Evolutionary conservation across 352 stramenopile species (phyloP), one percentile per base, ranked within the genome.

Genomic region (Phytophthora sp.): DNA sequence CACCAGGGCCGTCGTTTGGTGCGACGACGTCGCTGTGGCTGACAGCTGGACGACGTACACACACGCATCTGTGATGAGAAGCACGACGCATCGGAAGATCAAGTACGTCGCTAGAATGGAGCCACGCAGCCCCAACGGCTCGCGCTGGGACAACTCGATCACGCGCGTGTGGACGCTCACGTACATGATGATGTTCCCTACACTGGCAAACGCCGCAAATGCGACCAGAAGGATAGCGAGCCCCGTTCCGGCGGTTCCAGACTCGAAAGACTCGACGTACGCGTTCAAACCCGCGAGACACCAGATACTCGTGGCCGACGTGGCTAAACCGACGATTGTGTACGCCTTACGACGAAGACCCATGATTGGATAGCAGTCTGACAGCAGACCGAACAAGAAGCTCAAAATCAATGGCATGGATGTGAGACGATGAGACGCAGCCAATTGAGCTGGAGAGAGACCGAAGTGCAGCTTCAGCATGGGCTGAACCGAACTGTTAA

Each of bases 301-400:
- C 62, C 38, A 84, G 20, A 58, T 74, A 62, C 70, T 71, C 2
- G 67, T 20, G 4, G 67, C 68, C 2, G 77, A 73, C 1, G 67
- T 55, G 12, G 49, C 41, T 35, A 82, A 53, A 0, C 89, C 89
- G n/a, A 91, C 35, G 4, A 91, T 60, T 49, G 91, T 84, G 64
- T 97, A 97, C 23, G 75, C 70, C 63, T 94, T 94, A 11, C 88
- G 76, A 20, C 84, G 87, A 18, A 82, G 77, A 7, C 88, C 85
- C 56, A 79, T 77, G 62, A 97, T 89, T n/a, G 89, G 89, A 52
- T 89, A 85, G 39, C 73, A 90, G 64, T 96, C 89, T 7, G 74
- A 84, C 5, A 96, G 27, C 24, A 95, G 71, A 36, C 88, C 91
- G 39, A 95, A 77, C 21, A 96, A 45, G 33, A 97, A 85, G 58